Base-by-base conservation (phyloP, 1,284 basidiomycete genomes). In the Sphagnurus paluster region DNA sequence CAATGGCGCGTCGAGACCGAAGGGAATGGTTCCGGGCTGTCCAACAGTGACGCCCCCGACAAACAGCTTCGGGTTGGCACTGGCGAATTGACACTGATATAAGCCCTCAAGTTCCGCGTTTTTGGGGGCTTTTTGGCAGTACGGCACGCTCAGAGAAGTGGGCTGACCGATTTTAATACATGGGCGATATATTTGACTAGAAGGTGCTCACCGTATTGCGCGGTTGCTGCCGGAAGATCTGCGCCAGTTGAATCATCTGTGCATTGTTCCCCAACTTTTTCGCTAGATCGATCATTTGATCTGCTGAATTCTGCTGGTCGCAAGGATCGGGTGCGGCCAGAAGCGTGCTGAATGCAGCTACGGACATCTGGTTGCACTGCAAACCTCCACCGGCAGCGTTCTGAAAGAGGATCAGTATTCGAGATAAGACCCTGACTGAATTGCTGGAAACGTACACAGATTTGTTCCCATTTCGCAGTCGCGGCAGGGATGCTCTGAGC, bases 281-380 rank as follows among this genome's bases (percentile, higher is more conserved):
- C 25, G 77, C 77, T 28, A 81, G 67, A 48, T 75, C 69, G 49
- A 81, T 68, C 79, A 80, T 80, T 19, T 59, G 52, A 57, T 81
- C 79, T 8, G 76, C 78, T 17, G 69, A 65, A 51, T 80, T 59
- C 56, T 82, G 79, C 58, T 82, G 79, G 17, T 72, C 77, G 54
- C 79, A 82, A 33, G 67, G 60, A 11, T 68, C 74, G 1, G 74
- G 69, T 2, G 67, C 74, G 24, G 76, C 75, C 9, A 79, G 70
- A 24, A 80, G 70, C 5, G 76, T 75, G 30, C 55, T 57, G 54
- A 79, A 77, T 2, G 77, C 68, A 2, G 65, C 65, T 13, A 77
- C 67, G 7, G 77, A 70, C 38, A 74, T 53, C 3, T 69, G 62
- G 54, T 76, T 77, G 63, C 79, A 80, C 53, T 74, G 57, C 4